Base-by-base conservation (phyloP, 2,329 filamentous ascomycete species). In the Penicillium sp. region DNA sequence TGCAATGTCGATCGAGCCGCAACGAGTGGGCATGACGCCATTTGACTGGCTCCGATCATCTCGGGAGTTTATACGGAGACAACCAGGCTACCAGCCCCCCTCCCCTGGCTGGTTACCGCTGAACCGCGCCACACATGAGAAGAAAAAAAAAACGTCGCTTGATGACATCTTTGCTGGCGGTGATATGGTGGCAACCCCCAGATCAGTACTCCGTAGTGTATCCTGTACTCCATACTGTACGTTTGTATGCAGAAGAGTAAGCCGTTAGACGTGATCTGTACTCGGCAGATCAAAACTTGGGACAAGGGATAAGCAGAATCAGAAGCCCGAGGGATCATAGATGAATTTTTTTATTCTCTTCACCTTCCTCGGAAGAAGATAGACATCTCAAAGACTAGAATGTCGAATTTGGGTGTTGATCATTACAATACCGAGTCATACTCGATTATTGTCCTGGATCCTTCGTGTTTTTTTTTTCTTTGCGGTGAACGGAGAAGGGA, bases 1-100 rank as follows among this genome's bases (percentile, higher is more conserved):
- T 74, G 72, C 72, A 74, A 68, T 73, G 73, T 73, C 70, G 71
- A 75, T 75, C 71, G 68, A 73, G 69, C 69, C 68, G 65, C 67
- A 67, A 65, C 49, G 40, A 61, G 64, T 49, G 64, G 58, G 45
- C 35, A 70, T 68, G 64, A 69, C 65, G 65, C 64, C 56, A 65
- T 65, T 53, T 63, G 24, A 67, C 58, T 64, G 66, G 66, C 49
- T 57, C 58, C 45, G 45, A 58, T 61, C 55, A 61, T 59, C 53
- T 60, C 58, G 49, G 57, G 35, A n/a, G 19, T 40, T 44, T n/a
- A 33, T 44, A 40, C 17, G 50, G 28, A 45, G n/a, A 47, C 28
- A 35, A 28, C 28, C 28, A 44, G n/a, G n/a, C n/a, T n/a, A n/a
- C n/a, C n/a, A n/a, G n/a, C n/a, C n/a, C 35, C 49, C 28, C 30